phyloP scores from a whole-genome alignment of 2,329 filamentous ascomycete genomes.

The Calonectria hongkongensis region DNA sequence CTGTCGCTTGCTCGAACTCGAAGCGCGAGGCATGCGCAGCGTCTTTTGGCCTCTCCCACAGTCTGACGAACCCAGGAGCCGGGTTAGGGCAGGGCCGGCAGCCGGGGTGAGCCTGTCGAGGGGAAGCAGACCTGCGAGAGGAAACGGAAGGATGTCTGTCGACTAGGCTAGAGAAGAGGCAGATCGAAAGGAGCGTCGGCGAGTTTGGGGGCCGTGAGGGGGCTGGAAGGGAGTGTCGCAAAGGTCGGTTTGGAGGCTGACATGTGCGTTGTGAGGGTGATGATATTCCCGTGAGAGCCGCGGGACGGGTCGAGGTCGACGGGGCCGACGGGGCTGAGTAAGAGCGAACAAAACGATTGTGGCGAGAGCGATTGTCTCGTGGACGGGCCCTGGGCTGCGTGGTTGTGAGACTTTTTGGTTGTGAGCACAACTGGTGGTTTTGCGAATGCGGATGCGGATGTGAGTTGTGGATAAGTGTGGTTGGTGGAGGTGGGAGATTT shows the following conservation, averaged over 20 bases:
- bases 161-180: conserved; percentile 41
- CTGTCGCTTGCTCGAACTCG: conserved; percentile 77
- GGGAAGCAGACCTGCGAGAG: conserved; percentile 44
- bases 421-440: conserved; percentile 31
- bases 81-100: conserved; percentile 61
- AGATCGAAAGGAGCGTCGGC: conserved; percentile 38
- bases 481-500: conserved; percentile 55
- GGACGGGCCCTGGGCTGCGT: conserved; percentile 38
- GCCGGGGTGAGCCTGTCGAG: conserved; percentile 57
- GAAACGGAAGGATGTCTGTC: conserved; percentile 34
- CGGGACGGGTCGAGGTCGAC: conserved; percentile 39
- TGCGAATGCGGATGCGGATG: conserved; percentile 47
- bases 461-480: conserved; percentile 44
- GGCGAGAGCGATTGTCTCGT: conserved; percentile 27
- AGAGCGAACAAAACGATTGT: conserved; percentile 15
- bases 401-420: conserved; percentile 41
- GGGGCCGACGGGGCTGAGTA: conserved; percentile 7
- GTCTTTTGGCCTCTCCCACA: conserved; percentile 57
- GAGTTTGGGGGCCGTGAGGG: conserved; percentile 39
- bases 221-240: conserved; percentile 49
- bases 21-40: conserved; percentile 77
- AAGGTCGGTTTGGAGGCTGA: conserved; percentile 48
- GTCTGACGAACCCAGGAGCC: conserved; percentile 61
- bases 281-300: conserved; percentile 37
- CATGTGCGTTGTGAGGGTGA: conserved; percentile 52